phyloP scores from a whole-genome alignment of 306 rosid genomes.

The Cyamopsis tetragonoloba region DNA sequence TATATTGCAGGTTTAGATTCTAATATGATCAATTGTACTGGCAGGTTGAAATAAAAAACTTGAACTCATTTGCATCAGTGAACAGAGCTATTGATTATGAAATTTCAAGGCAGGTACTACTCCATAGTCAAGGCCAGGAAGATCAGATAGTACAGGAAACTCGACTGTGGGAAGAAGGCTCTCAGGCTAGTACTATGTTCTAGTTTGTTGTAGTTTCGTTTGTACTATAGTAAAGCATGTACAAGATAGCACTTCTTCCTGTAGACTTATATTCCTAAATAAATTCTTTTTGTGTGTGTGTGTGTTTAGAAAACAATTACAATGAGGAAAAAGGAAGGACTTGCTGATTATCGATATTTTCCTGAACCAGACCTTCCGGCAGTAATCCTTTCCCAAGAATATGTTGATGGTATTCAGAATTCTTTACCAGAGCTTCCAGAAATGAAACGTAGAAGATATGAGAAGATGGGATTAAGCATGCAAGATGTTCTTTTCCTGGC shows the following conservation, averaged over 20 bases:
- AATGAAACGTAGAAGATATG: constrained; percentile 78
- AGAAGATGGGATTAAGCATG: constrained; percentile 83
- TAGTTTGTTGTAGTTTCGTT: constrained; percentile 27
- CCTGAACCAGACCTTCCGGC: constrained; percentile 97
- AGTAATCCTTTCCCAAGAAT: constrained; percentile 66
- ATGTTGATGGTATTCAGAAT: constrained; percentile 51
- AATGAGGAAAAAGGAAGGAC: constrained; percentile 99
- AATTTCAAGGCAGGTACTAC: constrained; percentile 77
- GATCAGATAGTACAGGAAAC: constrained; percentile 90
- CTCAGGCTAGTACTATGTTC: constrained; percentile 58
- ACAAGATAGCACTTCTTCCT: constrained; percentile 13
- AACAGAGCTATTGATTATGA: constrained; percentile 91
- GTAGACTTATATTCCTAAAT: constrained; percentile 25
- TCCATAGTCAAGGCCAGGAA: constrained; percentile 70
- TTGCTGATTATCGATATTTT: constrained; percentile 93
- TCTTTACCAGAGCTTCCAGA: constrained; percentile 97
- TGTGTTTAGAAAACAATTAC: constrained; percentile 66
- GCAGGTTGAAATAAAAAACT: constrained; percentile 93
- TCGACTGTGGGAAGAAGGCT: constrained; percentile 90
- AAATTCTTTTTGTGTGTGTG: constrained; percentile 32
- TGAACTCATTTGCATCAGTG: constrained; percentile 79
- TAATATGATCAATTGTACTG: constrained; percentile 31
- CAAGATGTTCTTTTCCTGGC: constrained; percentile 93
- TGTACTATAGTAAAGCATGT: constrained; percentile 12
- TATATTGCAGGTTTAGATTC: not conserved